Percentiles rank a stretch among this genome's conserved stretches.
Evolutionary conservation across 1,284 basidiomycete genomes (phyloP).

Genomic region (Ustilago cynodontis): DNA sequence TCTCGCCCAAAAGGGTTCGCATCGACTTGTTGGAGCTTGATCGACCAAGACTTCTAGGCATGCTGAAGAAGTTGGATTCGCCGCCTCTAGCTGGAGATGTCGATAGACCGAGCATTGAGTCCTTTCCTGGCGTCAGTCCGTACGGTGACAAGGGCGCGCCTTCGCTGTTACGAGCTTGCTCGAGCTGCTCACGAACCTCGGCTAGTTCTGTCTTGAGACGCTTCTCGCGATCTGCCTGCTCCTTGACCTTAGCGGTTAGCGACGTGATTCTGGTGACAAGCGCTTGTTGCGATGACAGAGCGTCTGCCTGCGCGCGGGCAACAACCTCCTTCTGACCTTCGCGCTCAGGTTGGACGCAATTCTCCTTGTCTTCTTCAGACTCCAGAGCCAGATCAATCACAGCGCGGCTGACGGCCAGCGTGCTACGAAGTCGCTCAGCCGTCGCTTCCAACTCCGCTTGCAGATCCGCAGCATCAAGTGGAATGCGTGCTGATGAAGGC

Average conservation of each 20-base stretch:
- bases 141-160: constrained; percentile 24
- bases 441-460: constrained; percentile 35
- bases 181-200: constrained; percentile 31
- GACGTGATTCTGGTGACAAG: constrained; percentile 23
- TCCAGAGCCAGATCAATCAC: constrained; percentile 37
- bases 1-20: constrained; percentile 17
- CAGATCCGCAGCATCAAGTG: constrained; percentile 20
- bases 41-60: constrained; percentile 18
- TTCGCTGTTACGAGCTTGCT: constrained; percentile 12
- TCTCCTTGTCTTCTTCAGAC: constrained; percentile 24
- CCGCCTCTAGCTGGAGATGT: constrained; percentile 20
- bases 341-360: background rate
- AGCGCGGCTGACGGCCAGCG: constrained; percentile 32
- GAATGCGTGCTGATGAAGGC: constrained; percentile 10
- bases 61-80: constrained; percentile 8
- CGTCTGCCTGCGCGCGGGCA: constrained; percentile 15
- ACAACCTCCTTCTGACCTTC: constrained; percentile 6
- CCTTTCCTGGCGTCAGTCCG: constrained; percentile 19
- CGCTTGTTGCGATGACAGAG: constrained; percentile 23
- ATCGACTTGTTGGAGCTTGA: constrained; percentile 26
- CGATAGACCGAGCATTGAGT: constrained; percentile 42
- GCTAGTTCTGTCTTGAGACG: constrained; percentile 27
- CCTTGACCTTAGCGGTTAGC: constrained; percentile 31
- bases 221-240: constrained; percentile 25
- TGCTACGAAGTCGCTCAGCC: constrained; percentile 29